Percentiles rank a stretch among this genome's conserved stretches.
These are phyloP conservation scores for Hymenoscyphus infarciens DNA, from an alignment of 2,329 filamentous ascomycete species.

Conservation along the genomic window DNA sequence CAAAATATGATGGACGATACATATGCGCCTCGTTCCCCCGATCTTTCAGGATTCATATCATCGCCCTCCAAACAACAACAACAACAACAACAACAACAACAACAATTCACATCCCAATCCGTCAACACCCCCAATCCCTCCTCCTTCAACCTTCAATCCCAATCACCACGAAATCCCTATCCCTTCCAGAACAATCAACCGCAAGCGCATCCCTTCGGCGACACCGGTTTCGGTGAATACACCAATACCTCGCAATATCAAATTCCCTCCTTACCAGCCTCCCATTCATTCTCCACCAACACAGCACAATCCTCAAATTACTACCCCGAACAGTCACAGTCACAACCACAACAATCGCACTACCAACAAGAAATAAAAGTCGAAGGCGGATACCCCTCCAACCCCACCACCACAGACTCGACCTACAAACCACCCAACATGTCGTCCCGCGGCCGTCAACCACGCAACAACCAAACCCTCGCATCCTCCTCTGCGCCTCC, in stretches of 20 bases:
- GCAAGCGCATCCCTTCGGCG: slow-evolving; percentile 13
- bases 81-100: slow-evolving; percentile 26
- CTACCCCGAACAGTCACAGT: slow-evolving; percentile 1
- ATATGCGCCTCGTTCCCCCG: slow-evolving; percentile 36
- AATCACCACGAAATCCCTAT: slow-evolving; percentile 17
- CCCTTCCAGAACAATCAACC: slow-evolving; percentile 12
- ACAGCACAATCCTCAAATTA: slow-evolving; percentile 7
- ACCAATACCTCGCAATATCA: slow-evolving; percentile 24
- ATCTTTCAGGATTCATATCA: slow-evolving; percentile 33
- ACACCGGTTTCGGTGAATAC: slow-evolving; percentile 20
- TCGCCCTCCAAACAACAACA: slow-evolving; percentile 27
- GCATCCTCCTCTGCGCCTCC: slow-evolving; percentile 10
- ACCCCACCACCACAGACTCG: slow-evolving; percentile 6
- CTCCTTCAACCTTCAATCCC: slow-evolving; percentile 18
- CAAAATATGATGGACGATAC: slow-evolving; percentile 29
- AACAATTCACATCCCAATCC: slow-evolving; percentile 15
- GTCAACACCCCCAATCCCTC: slow-evolving; percentile 30
- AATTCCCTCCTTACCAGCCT: slow-evolving; percentile 29
- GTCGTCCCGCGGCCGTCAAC: slow-evolving; percentile 17
- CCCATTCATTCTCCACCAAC: slow-evolving; percentile 25
- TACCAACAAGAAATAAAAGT: slow-evolving; percentile 18
- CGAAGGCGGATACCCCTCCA: slow-evolving; percentile 15
- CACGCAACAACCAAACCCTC: slow-evolving; percentile 17
- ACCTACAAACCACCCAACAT: slow-evolving; percentile 13
- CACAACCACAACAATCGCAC: slow-evolving; percentile 11